Base-by-base conservation (phyloP, 768 basidiomycete species). In the Leccinellum luteum region DNA sequence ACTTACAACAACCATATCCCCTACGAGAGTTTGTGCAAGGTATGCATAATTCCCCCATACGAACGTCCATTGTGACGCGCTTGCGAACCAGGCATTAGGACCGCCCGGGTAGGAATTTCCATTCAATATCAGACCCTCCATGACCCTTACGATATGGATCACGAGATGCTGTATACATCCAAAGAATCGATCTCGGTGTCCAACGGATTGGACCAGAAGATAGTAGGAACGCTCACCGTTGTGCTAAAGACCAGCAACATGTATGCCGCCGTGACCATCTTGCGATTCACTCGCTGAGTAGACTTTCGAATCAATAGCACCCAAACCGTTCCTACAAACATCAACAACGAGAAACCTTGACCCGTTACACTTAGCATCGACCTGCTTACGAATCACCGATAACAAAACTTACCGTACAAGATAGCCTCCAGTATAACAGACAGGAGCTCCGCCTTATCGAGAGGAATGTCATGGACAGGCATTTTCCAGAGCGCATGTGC, bases 271-370 rank as follows among this genome's bases (percentile, higher is more conserved):
- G 48, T n/a, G 1, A 73, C 5, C 65, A 70, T 69, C 27, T 51
- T 58, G 7, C 8, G 34, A 41, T 74, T 67, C 48, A 71, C 27
- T 14, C 45, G 28, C 13, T 32, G 25, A 9, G 51, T 52, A 6
- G 52, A 35, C 7, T 25, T 59, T 19, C 54, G 51, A 17, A 48
- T 47, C 4, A 60, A 41, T 21, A 75, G 31, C 1, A 56, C 62
- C 62, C 67, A 70, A 14, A 75, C 47, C 0, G 71, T 71, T 8
- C 62, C 64, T 13, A 63, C 60, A 56, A 73, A 75, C 74, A 75
- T 74, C 34, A 75, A 54, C 19, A 74, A 32, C 5, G 73, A 75
- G 53, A 74, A 72, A 0, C 74, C 74, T 75, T n/a, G 27, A 1
- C 2, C 17, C 28, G 7, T 51, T 8, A 21, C 19, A 17, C 3